Base-by-base conservation (phyloP, 164 flowering plant genomes). In the Akebia trifoliata region DNA sequence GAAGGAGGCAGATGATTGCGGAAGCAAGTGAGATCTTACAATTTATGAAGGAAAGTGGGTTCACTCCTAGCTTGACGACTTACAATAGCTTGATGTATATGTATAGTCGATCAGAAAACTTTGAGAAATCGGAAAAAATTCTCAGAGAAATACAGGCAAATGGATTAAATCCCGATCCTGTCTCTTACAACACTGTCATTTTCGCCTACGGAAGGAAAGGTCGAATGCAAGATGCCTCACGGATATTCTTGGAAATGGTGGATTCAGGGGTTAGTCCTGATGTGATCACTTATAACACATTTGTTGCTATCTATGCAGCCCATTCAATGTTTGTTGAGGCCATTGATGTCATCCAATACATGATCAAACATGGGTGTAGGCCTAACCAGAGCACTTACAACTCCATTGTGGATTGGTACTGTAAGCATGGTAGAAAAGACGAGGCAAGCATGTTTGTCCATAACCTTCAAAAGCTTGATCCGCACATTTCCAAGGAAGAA, bases 21-120 rank as follows among this genome's bases (percentile, higher is more conserved):
- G 80, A 90, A 72, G 83, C 86, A 21, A 77, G 72, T 54, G 90
- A 83, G 72, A 75, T 88, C 5, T 60, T 94, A 59, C 67, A 74
- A 47, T 83, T 70, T 74, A 84, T 93, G 83, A 76, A 61, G 8
- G 82, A 78, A 50, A 78, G 72, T 43, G 91, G 96, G 15, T 80
- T 81, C 51, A 86, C 91, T 51, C 97, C 93, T 35, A 90, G 71
- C 68, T 63, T 90, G 74, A 60, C 95, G 12, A 94, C 97, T 7
- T 94, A 90, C 76, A 94, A 94, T 59, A 79, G 78, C 68, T 78
- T 94, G 81, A 90, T 94, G 77, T 75, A 79, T 50, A 86, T 86
- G 95, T 72, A 87, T 63, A 77, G 93, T 59, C 78, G 89, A 22
- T 73, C 84, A n/a, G 82, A 63, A 28, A 67, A 72, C 59, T 88